Base-by-base conservation (phyloP, 306 rosid genomes). In the Delonix regia region DNA sequence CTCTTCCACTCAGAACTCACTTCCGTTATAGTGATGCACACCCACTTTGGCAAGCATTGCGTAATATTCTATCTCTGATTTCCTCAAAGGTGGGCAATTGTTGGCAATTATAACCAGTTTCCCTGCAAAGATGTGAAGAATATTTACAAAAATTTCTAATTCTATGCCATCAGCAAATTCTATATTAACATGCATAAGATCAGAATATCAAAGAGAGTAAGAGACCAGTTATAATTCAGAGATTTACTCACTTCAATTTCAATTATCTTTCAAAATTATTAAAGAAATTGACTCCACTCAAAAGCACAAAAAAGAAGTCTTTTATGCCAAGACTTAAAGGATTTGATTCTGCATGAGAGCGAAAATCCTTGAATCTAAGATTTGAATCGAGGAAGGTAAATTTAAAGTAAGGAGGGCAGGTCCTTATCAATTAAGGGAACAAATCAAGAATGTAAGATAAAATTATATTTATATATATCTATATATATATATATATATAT, bases 1-100 rank as follows among this genome's bases (percentile, higher is more conserved):
- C 11, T 75, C 1, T n/a, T 11, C 21, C 53, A 48, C 28, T 30
- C 56, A 76, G 49, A 67, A 74, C 91, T 41, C 82, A 87, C 91
- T 85, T 19, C 88, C 91, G 1, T 78, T 83, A 76, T 86, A 86
- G 66, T 86, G 87, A 51, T 86, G 89, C 56, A 86, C 89, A 63
- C 89, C 89, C 72, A 83, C 81, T 78, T 86, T 86, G 0, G 87
- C 85, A 69, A 86, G 78, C 89, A 86, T 87, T 0, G 91, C 87
- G 19, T 87, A 85, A 24, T 87, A 87, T 72, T 87, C 91, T 0
- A 87, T 87, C 75, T 87, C 89, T 0, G 91, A 87, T 68, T 87
- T 87, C 41, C 89, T 57, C 2, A 87, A 80, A 25, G 90, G 89
- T 12, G 91, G 91, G 80, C 91, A 87, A 72, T 87, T 87, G 79